Percentiles rank a stretch among this genome's conserved stretches.
Evolutionary conservation across 495 filamentous ascomycete species (phyloP).

Genomic region (Corynascus novoguineensis): DNA sequence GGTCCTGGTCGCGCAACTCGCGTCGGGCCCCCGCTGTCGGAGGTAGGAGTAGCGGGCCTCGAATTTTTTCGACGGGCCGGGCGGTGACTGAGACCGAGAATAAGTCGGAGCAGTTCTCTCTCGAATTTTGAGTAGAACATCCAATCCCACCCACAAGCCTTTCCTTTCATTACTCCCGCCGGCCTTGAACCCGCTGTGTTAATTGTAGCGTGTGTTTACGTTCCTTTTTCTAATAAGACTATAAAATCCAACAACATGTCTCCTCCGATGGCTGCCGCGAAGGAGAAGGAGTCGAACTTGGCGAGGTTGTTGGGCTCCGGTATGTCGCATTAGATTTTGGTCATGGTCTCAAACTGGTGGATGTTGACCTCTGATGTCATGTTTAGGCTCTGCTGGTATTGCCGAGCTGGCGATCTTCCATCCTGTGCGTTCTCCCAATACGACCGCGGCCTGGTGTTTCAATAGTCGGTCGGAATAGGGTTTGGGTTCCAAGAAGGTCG

Average conservation of each 20-base stretch:
- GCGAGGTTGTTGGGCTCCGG: conserved; percentile 89
- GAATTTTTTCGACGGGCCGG: conserved; percentile 11
- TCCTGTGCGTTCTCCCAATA: conserved; percentile 56
- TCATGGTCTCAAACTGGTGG: background rate
- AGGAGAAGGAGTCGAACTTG: conserved; percentile 83
- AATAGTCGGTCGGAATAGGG: too few species aligned
- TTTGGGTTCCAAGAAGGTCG: too few species aligned
- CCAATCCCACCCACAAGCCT: background rate
- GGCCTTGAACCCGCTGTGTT: background rate
- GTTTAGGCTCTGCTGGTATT: conserved; percentile 82
- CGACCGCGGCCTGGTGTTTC: too few species aligned
- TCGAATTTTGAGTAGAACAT: background rate
- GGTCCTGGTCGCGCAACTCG: conserved; percentile 3
- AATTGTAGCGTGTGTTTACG: background rate
- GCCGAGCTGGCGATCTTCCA: conserved; percentile 96
- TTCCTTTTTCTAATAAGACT: background rate
- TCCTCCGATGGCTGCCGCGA: conserved; percentile 43
- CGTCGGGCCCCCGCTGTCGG: conserved; percentile 19
- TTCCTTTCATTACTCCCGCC: conserved; percentile 1
- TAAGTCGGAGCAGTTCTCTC: conserved; percentile 3
- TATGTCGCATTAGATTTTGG: conserved; percentile 36
- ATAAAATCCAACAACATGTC: conserved; percentile 38
- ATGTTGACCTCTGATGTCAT: background rate
- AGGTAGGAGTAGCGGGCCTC: conserved; percentile 8
- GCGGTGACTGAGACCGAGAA: conserved; percentile 9